Conservation (phyloP, 2,329 filamentous ascomycete genomes). For the Penicillium sp. region DNA sequence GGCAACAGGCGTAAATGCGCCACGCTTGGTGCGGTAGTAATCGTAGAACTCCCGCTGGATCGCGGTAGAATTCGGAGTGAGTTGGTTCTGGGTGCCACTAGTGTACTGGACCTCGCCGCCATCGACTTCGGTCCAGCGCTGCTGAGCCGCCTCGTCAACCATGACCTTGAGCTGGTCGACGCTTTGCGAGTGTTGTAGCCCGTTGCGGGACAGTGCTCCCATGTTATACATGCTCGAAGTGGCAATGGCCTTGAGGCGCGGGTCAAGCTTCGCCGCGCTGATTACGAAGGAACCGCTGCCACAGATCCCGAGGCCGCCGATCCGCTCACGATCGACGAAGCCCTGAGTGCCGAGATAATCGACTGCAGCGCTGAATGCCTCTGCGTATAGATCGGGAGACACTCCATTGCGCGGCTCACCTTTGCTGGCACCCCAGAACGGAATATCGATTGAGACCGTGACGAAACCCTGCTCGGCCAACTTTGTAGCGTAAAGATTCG, state of each 20-base stretch:
- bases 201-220: conserved; percentile 4
- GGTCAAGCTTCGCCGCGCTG: conserved; percentile 16
- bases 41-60: conserved; percentile 32
- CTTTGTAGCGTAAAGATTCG: conserved; percentile 24
- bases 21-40: conserved; percentile 34
- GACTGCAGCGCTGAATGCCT: conserved; percentile 27
- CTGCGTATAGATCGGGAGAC: conserved; percentile 22
- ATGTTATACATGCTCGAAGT: conserved; percentile 8
- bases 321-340: conserved; percentile 25
- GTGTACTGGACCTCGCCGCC: conserved; percentile 14
- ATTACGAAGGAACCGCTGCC: conserved; percentile 28
- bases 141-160: conserved; percentile 13
- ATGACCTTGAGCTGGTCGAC: conserved; percentile 13
- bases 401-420: conserved; percentile 27
- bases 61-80: conserved; percentile 19
- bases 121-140: conserved; percentile 22
- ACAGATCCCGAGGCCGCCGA: conserved; percentile 30
- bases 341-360: conserved; percentile 24
- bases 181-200: conserved; percentile 4
- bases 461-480: conserved; percentile 27
- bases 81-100: conserved; percentile 19
- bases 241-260: conserved; percentile 1
- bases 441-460: conserved; percentile 22
- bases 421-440: conserved; percentile 24
- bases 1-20: conserved; percentile 24